Base-by-base conservation (phyloP, 805 yeast genomes). In the Candida oleophila region DNA sequence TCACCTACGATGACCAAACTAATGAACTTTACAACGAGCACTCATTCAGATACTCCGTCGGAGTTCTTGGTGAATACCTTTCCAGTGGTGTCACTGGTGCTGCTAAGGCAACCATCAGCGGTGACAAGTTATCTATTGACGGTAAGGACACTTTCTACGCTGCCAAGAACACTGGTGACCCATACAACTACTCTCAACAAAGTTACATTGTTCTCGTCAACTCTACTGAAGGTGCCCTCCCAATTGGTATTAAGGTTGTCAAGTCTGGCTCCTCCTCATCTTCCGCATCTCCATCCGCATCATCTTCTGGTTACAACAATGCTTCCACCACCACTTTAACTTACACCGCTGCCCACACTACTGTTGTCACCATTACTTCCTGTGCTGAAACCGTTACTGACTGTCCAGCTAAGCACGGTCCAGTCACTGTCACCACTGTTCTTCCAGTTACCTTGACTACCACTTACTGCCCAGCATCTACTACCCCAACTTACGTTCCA, bases 91-190 rank as follows among this genome's bases (percentile, higher is more conserved):
- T 56, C 20, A 45, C 42, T n/a, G 51, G 44, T 7, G 35, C 47
- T 22, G 54, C 49, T 28, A 22, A 15, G 50, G 45, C 49, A 34
- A 43, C 41, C 16, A 45, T 57, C 45, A 55, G 49, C 9, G 52
- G 54, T 41, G 59, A 55, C 39, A 47, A 47, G 30, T 47, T 59
- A 41, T 25, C 49, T 18, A 33, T 52, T 40, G 46, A 53, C 37
- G 63, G 64, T 18, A 34, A 51, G 11, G 36, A 54, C 36, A 50
- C 44, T 22, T 59, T 65, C 51, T 59, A 49, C 42, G 68, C 66
- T 47, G 55, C 61, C 42, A 56, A 56, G 47, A 56, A 63, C 53
- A 47, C 62, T 46, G 52, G 53, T 30, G 69, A 65, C 47, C 68
- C 68, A 16, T 61, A 64, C 54, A 37, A 47, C 11, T 63, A 62